Conservation (phyloP, 1,139 yeast species). For the Debaryomyces fabryi region DNA sequence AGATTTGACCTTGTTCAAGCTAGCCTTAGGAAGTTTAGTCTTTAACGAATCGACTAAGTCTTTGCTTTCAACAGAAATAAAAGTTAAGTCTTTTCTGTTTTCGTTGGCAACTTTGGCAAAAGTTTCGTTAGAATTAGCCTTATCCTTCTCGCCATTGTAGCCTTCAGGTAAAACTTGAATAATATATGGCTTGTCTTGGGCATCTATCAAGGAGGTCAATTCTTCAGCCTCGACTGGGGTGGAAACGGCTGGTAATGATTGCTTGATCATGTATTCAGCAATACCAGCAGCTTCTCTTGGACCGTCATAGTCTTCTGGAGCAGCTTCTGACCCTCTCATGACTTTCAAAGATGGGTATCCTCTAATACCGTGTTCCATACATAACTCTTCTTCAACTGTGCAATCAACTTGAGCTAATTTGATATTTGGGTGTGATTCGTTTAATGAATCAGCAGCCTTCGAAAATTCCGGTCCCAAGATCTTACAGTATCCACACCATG, state of each 20-base stretch:
- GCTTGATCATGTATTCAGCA: constrained; percentile 76
- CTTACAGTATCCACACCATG: constrained; percentile 99
- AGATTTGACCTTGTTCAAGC: constrained; percentile 23
- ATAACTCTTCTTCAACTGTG: constrained; percentile 80
- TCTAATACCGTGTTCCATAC: constrained; percentile 71
- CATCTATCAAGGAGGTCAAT: constrained; percentile 51
- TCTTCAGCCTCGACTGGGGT: constrained; percentile 49
- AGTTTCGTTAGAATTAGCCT: constrained; percentile 44
- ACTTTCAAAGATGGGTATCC: constrained; percentile 95
- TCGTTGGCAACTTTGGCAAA: constrained; percentile 56
- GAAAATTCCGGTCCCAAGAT: constrained; percentile 88
- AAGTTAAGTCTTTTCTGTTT: constrained; percentile 63
- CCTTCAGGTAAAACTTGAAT: constrained; percentile 48
- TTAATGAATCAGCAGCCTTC: constrained; percentile 77
- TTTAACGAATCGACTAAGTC: constrained; percentile 30
- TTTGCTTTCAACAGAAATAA: constrained; percentile 58
- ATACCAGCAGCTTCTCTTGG: constrained; percentile 83
- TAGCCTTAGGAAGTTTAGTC: constrained; percentile 23
- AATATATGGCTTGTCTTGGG: constrained; percentile 55
- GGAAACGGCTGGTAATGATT: constrained; percentile 79
- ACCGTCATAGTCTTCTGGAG: constrained; percentile 71
- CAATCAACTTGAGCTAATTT: constrained; percentile 92
- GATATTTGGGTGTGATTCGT: constrained; percentile 59
- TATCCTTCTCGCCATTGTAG: constrained; percentile 16
- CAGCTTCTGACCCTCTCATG: constrained; percentile 61